Conservation (phyloP, 2,329 filamentous ascomycete species). For the Pestalotiopsis fici region DNA sequence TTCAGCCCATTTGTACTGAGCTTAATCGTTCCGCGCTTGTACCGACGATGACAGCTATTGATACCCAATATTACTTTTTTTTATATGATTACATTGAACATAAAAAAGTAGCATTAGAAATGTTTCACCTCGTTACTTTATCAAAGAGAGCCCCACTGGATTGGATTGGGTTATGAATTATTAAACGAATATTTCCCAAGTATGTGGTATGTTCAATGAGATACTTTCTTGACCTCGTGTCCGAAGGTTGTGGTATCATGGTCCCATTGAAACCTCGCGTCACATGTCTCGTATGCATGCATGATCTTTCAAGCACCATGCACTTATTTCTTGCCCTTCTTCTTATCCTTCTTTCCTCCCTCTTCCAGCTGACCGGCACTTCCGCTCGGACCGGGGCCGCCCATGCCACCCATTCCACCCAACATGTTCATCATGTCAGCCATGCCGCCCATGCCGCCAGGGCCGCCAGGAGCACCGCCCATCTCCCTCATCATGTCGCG, state of each 20-base stretch:
- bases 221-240: conserved; percentile 15
- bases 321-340: conserved; percentile 19
- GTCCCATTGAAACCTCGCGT: conserved; percentile 4
- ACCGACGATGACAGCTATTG: conserved; percentile 7
- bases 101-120: background rate
- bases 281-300: conserved; percentile 7
- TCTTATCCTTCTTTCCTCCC: conserved; percentile 49
- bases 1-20: background rate
- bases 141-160: background rate
- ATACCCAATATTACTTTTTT: conserved; percentile 15
- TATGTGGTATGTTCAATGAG: conserved; percentile 5
- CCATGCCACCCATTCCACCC: conserved; percentile 18
- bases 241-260: conserved; percentile 17
- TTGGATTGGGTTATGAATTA: background rate
- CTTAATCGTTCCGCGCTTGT: background rate
- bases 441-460: conserved; percentile 19
- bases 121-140: background rate
- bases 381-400: conserved; percentile 24
- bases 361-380: conserved; percentile 21
- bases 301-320: background rate
- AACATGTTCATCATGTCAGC: conserved; percentile 19
- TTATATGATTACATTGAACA: background rate
- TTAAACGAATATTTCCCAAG: background rate
- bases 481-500: conserved; percentile 98
- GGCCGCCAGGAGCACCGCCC: conserved; percentile 45